Evolutionary conservation across 805 yeast species (phyloP).

Genomic region (Pichia thaimueangensis): DNA sequence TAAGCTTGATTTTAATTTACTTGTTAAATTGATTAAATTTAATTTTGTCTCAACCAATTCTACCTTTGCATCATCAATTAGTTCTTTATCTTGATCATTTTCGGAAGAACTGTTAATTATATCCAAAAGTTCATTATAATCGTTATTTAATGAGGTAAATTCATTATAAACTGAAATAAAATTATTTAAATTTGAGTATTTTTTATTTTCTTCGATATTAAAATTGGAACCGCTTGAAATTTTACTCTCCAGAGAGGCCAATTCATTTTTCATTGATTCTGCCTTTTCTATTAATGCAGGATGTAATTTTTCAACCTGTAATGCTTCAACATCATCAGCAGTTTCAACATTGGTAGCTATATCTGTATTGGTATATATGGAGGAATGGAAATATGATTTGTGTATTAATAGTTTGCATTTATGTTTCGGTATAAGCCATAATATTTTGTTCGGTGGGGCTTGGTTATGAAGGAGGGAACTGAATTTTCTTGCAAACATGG

Average conservation of each 20-base stretch:
- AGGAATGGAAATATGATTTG: too few species aligned
- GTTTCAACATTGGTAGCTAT: background rate
- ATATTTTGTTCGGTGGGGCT: too few species aligned
- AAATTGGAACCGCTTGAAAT: slow-evolving; percentile 39
- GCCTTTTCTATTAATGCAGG: slow-evolving; percentile 49
- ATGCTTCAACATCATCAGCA: background rate
- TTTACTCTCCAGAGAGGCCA: slow-evolving; percentile 34
- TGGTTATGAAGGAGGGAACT: too few species aligned
- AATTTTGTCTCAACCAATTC: slow-evolving; percentile 49
- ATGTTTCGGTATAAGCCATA: too few species aligned
- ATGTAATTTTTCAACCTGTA: slow-evolving; percentile 27
- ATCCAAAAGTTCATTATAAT: slow-evolving; percentile 30
- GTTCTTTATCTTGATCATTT: slow-evolving; percentile 39
- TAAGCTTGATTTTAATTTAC: slow-evolving; percentile 47
- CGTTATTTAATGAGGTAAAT: slow-evolving; percentile 29
- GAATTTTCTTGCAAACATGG: too few species aligned
- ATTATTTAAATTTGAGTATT: slow-evolving; percentile 38
- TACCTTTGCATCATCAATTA: slow-evolving; percentile 51
- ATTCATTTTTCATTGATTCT: slow-evolving; percentile 34
- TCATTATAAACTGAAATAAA: slow-evolving; percentile 37
- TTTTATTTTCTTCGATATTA: slow-evolving; percentile 43
- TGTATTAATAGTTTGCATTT: too few species aligned
- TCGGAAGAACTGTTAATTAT: slow-evolving; percentile 29
- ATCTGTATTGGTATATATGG: too few species aligned
- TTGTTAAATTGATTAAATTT: slow-evolving; percentile 35